A percentile compares a stretch with the other conserved stretches of the same genome.
Conservation (phyloP, 2,329 filamentous ascomycete species). For the Epichloe baconii region DNA sequence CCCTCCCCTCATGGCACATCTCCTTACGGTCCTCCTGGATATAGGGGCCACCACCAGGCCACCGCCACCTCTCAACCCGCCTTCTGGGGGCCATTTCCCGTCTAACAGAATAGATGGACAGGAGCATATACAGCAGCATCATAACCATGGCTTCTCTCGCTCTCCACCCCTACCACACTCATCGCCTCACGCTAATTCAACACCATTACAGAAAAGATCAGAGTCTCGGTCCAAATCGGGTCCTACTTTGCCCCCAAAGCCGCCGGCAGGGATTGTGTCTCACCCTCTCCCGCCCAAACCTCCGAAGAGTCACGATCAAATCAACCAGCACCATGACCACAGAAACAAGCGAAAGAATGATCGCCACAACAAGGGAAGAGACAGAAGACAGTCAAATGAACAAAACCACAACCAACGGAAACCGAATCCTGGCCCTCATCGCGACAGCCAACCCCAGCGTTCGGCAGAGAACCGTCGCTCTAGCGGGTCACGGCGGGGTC, state of each 20-base stretch:
- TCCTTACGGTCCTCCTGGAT: conserved; percentile 8
- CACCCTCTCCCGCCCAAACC: conserved; percentile 21
- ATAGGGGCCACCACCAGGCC: conserved; percentile 3
- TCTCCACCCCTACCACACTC: conserved; percentile 1
- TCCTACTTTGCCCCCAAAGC: conserved; percentile 5
- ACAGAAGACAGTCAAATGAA: conserved; percentile 9
- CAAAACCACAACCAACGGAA: background rate
- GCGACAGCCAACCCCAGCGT: background rate
- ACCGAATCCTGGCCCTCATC: background rate
- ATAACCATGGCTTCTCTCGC: conserved; percentile 3
- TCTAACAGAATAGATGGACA: conserved; percentile 1
- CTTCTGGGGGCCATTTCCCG: conserved; percentile 1
- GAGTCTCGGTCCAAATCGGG: background rate
- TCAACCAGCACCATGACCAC: conserved; percentile 16
- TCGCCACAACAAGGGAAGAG: conserved; percentile 18
- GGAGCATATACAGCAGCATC: conserved; percentile 1
- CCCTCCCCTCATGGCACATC: conserved; percentile 11
- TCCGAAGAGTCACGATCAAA: conserved; percentile 15
- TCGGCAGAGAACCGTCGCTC: conserved; percentile 2
- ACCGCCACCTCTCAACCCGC: conserved; percentile 5
- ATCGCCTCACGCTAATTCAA: background rate
- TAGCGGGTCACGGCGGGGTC: background rate
- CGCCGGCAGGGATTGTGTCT: conserved; percentile 5
- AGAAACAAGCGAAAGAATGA: conserved; percentile 20
- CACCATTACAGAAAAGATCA: background rate